Conservation (phyloP, 768 basidiomycete species). For the Rhodotorula kratochvilovae region DNA sequence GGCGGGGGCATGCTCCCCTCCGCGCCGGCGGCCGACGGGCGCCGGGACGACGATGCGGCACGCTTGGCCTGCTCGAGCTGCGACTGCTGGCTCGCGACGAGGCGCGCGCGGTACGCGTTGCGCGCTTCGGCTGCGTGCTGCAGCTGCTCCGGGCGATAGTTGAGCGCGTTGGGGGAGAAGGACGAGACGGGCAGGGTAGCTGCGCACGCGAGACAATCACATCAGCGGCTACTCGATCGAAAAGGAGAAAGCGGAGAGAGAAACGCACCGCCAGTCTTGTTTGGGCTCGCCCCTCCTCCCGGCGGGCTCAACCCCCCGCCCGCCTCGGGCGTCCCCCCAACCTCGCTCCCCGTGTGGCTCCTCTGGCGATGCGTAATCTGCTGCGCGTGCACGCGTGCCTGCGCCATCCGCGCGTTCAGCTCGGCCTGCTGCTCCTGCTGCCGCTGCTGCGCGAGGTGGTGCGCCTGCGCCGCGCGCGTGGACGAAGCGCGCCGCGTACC, state of each 20-base stretch:
- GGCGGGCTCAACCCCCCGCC: neutral
- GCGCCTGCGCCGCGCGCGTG: neutral
- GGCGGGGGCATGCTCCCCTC: conserved; percentile 9
- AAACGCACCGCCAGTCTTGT: neutral
- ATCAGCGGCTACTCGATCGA: too few species aligned
- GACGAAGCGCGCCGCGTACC: neutral
- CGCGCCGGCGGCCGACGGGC: neutral
- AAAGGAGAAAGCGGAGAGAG: neutral
- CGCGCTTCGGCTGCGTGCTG: neutral
- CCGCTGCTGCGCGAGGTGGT: neutral
- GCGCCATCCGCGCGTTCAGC: neutral
- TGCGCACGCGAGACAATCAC: neutral
- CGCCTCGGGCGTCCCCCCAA: neutral
- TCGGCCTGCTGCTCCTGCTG: conserved; percentile 2
- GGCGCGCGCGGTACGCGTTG: neutral
- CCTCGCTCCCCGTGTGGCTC: neutral
- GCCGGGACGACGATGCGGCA: neutral
- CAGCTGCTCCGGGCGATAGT: conserved; percentile 3
- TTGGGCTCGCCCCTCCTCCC: neutral
- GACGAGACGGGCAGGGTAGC: neutral
- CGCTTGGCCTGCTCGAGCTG: conserved; percentile 2
- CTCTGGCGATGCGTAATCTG: neutral
- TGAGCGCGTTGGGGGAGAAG: neutral
- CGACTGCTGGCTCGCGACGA: conserved; percentile 7
- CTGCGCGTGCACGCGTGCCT: neutral